Evolutionary conservation across 306 rosid genomes (phyloP).

Genomic region (Cucurbita argyrosperma): DNA sequence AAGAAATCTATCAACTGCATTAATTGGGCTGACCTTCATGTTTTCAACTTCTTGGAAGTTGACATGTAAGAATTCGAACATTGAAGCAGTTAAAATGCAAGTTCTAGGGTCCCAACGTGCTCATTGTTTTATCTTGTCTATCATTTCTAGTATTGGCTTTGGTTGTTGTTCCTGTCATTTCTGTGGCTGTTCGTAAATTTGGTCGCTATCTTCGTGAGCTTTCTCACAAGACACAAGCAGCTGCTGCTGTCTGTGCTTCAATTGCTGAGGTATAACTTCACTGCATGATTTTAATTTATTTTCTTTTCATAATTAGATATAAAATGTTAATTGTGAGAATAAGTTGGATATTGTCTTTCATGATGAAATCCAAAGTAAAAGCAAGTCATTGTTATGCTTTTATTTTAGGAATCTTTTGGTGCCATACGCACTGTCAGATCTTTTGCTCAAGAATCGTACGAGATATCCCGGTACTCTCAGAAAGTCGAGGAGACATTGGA

Average conservation of each 20-base stretch:
- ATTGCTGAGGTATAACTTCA: slow-evolving; percentile 50
- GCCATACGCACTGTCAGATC: slow-evolving; percentile 72
- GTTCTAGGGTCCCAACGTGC: background rate
- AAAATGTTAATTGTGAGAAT: background rate
- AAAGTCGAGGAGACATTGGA: slow-evolving; percentile 58
- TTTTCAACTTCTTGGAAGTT: slow-evolving; percentile 63
- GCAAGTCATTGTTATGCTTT: background rate
- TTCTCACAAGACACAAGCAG: slow-evolving; percentile 75
- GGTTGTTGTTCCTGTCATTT: slow-evolving; percentile 60
- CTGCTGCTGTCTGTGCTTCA: slow-evolving; percentile 71
- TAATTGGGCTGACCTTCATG: slow-evolving; percentile 67
- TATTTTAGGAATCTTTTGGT: slow-evolving; percentile 68
- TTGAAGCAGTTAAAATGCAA: background rate
- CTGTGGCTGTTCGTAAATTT: slow-evolving; percentile 60
- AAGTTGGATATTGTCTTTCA: background rate
- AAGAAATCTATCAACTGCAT: slow-evolving; percentile 46
- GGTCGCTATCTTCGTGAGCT: slow-evolving; percentile 76
- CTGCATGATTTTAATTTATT: background rate
- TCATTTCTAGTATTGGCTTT: slow-evolving; percentile 45
- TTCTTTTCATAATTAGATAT: background rate
- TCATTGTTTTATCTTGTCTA: background rate
- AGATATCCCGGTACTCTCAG: slow-evolving; percentile 51
- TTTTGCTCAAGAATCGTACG: slow-evolving; percentile 63
- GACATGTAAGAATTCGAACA: slow-evolving; percentile 41
- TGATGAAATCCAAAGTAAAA: background rate